Conservation (phyloP, 2,329 filamentous ascomycete species). For the Lecanicillium sp. region DNA sequence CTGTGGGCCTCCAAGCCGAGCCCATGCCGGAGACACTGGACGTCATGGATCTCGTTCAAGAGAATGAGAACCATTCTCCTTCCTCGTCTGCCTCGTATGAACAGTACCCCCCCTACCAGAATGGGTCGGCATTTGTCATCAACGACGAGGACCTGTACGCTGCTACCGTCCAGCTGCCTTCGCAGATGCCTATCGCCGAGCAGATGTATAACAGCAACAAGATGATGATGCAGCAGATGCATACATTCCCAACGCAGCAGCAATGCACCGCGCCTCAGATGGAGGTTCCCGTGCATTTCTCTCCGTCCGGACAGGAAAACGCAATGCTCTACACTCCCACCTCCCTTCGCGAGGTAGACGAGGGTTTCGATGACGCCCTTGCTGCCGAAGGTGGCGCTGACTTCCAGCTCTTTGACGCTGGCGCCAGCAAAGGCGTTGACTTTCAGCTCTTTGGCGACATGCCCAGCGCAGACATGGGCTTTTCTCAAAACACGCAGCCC, state of each 20-base stretch:
- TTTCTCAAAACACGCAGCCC: slow-evolving; percentile 44
- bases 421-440: slow-evolving; percentile 30
- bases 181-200: slow-evolving; percentile 32
- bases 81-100: slow-evolving; percentile 30
- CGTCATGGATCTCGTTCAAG: slow-evolving; percentile 31
- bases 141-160: slow-evolving; percentile 57
- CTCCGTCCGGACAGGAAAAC: slow-evolving; percentile 60
- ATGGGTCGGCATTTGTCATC: slow-evolving; percentile 53
- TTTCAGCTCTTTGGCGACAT: slow-evolving; percentile 44
- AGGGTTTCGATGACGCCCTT: slow-evolving; percentile 52
- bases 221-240: slow-evolving; percentile 33
- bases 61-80: slow-evolving; percentile 27
- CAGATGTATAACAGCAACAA: slow-evolving; percentile 32
- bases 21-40: slow-evolving; percentile 26
- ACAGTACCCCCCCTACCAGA: slow-evolving; percentile 54
- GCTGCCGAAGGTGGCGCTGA: slow-evolving; percentile 41
- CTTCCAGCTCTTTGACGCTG: slow-evolving; percentile 54
- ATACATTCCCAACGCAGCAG: slow-evolving; percentile 21
- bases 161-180: slow-evolving; percentile 48
- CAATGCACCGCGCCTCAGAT: slow-evolving; percentile 9
- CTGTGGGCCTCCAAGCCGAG: slow-evolving; percentile 22
- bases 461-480: slow-evolving; percentile 42
- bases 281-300: slow-evolving; percentile 46
- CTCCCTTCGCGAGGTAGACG: slow-evolving; percentile 54
- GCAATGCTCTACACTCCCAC: slow-evolving; percentile 62